A percentile compares a stretch with the other conserved stretches of the same genome.
These are phyloP conservation scores for Penicillium vulpinum DNA, from an alignment of 2,329 filamentous ascomycete genomes.

Conservation along the genomic window DNA sequence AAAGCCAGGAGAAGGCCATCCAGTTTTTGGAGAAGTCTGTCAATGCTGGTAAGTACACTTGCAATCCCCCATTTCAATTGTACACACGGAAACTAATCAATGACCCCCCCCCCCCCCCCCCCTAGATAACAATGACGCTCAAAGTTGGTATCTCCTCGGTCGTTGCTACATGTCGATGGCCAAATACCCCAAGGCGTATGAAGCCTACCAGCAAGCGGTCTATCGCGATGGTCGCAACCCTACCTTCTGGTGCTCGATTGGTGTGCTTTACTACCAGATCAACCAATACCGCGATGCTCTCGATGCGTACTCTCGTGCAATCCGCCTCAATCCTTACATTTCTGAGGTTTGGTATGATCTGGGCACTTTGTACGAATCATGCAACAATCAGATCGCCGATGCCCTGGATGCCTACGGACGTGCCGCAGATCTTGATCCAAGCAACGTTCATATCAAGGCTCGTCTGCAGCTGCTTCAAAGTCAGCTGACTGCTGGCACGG, in stretches of 20 bases:
- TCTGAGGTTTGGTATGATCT: constrained; percentile 99
- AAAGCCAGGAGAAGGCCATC: constrained; percentile 92
- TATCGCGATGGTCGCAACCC: constrained; percentile 97
- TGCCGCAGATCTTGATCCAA: constrained; percentile 89
- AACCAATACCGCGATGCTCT: constrained; percentile 98
- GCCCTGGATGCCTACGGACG: constrained; percentile 93
- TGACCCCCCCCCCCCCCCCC: too few species aligned
- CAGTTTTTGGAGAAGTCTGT: constrained; percentile 98
- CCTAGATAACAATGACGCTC: constrained; percentile 93
- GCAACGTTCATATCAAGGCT: constrained; percentile 94
- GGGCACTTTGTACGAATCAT: constrained; percentile 96
- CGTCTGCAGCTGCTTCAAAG: constrained; percentile 85
- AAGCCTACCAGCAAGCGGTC: constrained; percentile 97
- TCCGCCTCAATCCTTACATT: constrained; percentile 94
- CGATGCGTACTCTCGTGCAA: constrained; percentile 95
- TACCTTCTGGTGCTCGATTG: constrained; percentile 99
- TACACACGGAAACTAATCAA: not conserved
- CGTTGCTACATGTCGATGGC: constrained; percentile 99
- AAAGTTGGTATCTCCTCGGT: constrained; percentile 97
- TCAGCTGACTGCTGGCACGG: constrained; percentile 65
- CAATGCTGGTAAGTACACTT: constrained; percentile 67
- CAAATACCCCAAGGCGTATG: constrained; percentile 97
- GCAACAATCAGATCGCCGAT: constrained; percentile 97
- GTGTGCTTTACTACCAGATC: constrained; percentile 98
- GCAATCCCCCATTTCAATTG: not conserved